Evolutionary conservation across 331 rosid genomes (phyloP), one percentile per base, ranked within the genome.

Genomic region (Dryas integrifolia): DNA sequence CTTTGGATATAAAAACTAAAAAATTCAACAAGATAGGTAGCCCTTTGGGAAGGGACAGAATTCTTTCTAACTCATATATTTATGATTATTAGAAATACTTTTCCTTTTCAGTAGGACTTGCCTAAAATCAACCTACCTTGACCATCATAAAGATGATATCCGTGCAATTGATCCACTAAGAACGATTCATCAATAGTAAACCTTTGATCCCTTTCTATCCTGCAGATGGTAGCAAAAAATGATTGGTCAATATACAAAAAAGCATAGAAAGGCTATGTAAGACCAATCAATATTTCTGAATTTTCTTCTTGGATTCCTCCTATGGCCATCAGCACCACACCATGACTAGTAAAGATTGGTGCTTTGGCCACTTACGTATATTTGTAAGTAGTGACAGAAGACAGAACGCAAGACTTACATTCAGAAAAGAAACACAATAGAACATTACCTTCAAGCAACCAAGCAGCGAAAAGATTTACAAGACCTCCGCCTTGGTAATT

Each of bases 371-470:
- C 1, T 61, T 61, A 24, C 38, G 60, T 30, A 65, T 15, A 46
- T 47, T 14, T 18, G 24, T 1, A 5, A 66, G 65, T 41, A 26
- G 41, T 43, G 26, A 55, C n/a, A 24, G 24, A 66, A 64, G 12
- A 56, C 21, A 41, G 7, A 58, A 46, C 40, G 43, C 58, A 78
- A 78, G 67, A 30, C 38, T 38, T 44, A 16, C 62, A 38, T 38
- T 58, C 60, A 52, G 47, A 3, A 46, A 57, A 48, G 5, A 49
- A 72, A 14, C 15, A 30, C 0, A 4, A 67, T 9, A 35, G 66
- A 53, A 51, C 12, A 60, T 53, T 76, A 76, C 76, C 53, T 52
- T 38, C 58, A 39, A 61, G 74, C 8, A 24, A 10, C 26, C 9
- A 24, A 24, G 57, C 52, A 41, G 43, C 3, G 26, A 78, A 52